Conservation (phyloP, 805 yeast genomes). For the Metschnikowia arizonensis region DNA sequence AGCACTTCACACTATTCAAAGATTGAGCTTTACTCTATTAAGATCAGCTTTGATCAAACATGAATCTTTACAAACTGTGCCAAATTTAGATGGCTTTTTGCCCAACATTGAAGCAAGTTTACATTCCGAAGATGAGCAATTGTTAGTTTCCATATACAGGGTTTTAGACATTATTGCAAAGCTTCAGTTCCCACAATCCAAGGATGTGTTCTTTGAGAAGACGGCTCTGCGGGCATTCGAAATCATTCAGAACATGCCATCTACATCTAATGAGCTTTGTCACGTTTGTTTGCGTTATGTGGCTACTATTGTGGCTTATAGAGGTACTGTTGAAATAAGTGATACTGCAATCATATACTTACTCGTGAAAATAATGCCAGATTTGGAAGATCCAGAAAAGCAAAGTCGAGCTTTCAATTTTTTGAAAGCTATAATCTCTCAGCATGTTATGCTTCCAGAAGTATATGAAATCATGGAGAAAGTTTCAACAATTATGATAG, state of each 20-base stretch:
- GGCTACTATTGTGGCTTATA: conserved; percentile 67
- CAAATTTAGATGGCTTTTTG: conserved; percentile 65
- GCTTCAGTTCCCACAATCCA: conserved; percentile 56
- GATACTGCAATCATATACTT: conserved; percentile 71
- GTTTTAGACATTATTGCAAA: conserved; percentile 57
- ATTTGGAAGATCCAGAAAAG: conserved; percentile 81
- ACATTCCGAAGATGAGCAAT: conserved; percentile 67
- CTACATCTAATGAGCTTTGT: conserved; percentile 72
- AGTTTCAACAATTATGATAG: conserved; percentile 80
- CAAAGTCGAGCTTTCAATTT: conserved; percentile 88
- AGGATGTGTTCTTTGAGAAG: conserved; percentile 49
- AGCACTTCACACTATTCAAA: conserved; percentile 60
- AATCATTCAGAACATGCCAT: conserved; percentile 69
- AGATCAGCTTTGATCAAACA: conserved; percentile 67
- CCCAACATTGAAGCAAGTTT: conserved; percentile 65
- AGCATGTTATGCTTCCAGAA: conserved; percentile 77
- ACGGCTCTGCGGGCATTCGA: conserved; percentile 59
- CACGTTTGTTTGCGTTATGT: conserved; percentile 76
- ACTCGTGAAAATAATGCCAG: conserved; percentile 71
- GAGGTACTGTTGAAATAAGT: conserved; percentile 59
- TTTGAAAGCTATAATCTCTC: conserved; percentile 69
- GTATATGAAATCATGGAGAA: conserved; percentile 83
- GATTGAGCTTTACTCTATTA: conserved; percentile 71
- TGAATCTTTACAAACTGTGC: conserved; percentile 52
- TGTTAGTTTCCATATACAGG: conserved; percentile 63